A percentile compares a stretch with the other conserved stretches of the same genome.
phyloP scores from a whole-genome alignment of 352 stramenopile species.

The Blastocystis sp. region DNA sequence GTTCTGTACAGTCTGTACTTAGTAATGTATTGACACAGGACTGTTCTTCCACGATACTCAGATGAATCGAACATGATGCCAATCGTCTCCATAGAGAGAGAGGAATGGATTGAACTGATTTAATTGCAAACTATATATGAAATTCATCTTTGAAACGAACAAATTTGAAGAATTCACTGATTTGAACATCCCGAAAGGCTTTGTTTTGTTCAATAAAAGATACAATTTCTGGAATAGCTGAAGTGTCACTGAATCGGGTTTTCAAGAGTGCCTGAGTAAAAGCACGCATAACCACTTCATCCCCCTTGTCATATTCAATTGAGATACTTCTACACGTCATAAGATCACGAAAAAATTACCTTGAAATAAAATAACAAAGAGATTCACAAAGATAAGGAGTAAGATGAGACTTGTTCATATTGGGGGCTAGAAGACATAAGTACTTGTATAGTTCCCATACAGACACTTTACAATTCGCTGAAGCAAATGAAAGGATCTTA shows the following conservation, averaged over 20 bases:
- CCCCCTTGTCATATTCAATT: not conserved
- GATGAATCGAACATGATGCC: not conserved
- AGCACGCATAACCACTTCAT: not conserved
- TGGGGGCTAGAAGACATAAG: not conserved
- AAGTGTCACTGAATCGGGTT: not conserved
- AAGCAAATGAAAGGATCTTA: not conserved
- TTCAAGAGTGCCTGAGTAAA: not conserved
- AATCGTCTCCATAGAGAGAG: not conserved
- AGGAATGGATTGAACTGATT: not conserved
- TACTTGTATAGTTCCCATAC: constrained; percentile 57
- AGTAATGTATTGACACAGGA: not conserved
- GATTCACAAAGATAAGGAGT: not conserved
- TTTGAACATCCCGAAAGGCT: not conserved
- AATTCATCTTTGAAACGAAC: not conserved
- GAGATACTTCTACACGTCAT: not conserved
- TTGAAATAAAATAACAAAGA: constrained; percentile 17
- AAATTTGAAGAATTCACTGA: constrained; percentile 23
- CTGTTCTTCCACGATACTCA: not conserved
- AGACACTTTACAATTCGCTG: not conserved
- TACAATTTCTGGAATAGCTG: not conserved
- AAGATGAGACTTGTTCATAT: not conserved
- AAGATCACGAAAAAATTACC: not conserved
- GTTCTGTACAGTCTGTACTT: not conserved
- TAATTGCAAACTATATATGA: constrained; percentile 18
- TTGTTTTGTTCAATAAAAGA: not conserved